Base-by-base conservation (phyloP, 495 filamentous ascomycete genomes). In the Hyaloscypha finlandica region DNA sequence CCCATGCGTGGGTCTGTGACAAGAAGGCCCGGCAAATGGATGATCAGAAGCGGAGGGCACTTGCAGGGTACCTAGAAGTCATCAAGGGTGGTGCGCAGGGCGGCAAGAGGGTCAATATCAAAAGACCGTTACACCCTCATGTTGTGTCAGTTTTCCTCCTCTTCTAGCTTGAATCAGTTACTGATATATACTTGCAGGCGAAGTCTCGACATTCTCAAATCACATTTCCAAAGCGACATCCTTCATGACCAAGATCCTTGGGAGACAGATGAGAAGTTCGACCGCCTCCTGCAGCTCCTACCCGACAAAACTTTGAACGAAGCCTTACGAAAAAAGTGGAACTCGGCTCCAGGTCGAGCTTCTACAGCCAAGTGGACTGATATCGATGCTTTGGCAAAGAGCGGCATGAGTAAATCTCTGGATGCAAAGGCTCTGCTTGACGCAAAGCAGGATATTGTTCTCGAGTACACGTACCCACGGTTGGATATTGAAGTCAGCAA, bases 1-100 rank as follows among this genome's bases (percentile, higher is more conserved):
- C 89, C 19, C 95, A 99, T 88, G 95, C 94, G 8, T 99, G 95
- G 95, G 91, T 99, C n/a, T 97, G 94, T 75, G 95, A 99, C 77
- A 90, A 89, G 66, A 86, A 88, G 57, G 95, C 93, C 4, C 84
- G 95, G 65, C 81, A 81, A 45, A 83, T 99, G 78, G 89, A 96
- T 71, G 95, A 98, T 74, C 81, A 87, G 60, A 92, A 91, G 71
- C 84, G 95, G 35, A 88, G 86, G 66, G 91, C 93, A 3, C 85
- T 99, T 55, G 92, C 92, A 4, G 86, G 89, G 8, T 98, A 98
- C 75, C 84, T 99, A 12, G 93, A 97, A 70, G 81, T 97, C 4
- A 80, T 97, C 3, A 89, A 87, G 60, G 94, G 95, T 42, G 92
- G 93, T 16, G 85, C 89, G 42, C 86, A 93, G 71, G 89, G 88